These are phyloP conservation scores for Jaenimonas drosophilae DNA, from an alignment of 208 protist species.

Conservation along the genomic window DNA sequence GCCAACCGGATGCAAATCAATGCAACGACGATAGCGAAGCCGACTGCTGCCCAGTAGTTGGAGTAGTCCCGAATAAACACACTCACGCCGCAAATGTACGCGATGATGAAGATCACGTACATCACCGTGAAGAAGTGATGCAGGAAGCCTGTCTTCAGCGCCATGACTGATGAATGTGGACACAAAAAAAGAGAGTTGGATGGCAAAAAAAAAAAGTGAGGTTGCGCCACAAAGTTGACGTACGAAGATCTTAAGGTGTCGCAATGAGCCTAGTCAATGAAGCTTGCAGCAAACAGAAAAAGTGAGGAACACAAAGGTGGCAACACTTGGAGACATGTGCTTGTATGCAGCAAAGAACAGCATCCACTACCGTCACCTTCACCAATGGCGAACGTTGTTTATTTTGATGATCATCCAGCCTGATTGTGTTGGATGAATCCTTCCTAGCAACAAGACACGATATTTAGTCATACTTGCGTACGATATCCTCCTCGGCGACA, in stretches of 20 bases:
- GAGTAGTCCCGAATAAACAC: slow-evolving; percentile 36
- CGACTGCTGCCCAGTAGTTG: slow-evolving; percentile 57
- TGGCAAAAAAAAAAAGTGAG: not conserved
- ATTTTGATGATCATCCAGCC: too few species aligned
- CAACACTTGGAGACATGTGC: too few species aligned
- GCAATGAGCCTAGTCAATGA: too few species aligned
- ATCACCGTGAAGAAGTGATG: slow-evolving; percentile 8
- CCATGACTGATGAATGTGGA: too few species aligned
- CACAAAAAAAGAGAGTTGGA: not conserved
- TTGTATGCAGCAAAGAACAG: too few species aligned
- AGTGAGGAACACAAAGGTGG: too few species aligned
- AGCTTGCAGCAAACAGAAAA: too few species aligned
- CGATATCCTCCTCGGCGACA: slow-evolving; percentile 32
- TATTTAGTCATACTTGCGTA: slow-evolving; percentile 21
- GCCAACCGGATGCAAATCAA: slow-evolving; percentile 32
- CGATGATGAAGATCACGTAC: slow-evolving; percentile 33
- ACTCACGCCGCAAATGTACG: slow-evolving; percentile 26
- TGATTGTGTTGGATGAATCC: too few species aligned
- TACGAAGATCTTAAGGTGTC: too few species aligned
- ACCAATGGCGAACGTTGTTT: too few species aligned
- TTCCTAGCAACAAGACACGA: not conserved
- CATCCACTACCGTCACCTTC: too few species aligned
- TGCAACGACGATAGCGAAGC: slow-evolving; percentile 29
- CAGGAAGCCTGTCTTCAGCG: slow-evolving; percentile 10
- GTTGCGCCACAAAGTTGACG: too few species aligned